Conservation (phyloP, 2,329 filamentous ascomycete genomes). For the Pseudogymnoascus sp. region DNA sequence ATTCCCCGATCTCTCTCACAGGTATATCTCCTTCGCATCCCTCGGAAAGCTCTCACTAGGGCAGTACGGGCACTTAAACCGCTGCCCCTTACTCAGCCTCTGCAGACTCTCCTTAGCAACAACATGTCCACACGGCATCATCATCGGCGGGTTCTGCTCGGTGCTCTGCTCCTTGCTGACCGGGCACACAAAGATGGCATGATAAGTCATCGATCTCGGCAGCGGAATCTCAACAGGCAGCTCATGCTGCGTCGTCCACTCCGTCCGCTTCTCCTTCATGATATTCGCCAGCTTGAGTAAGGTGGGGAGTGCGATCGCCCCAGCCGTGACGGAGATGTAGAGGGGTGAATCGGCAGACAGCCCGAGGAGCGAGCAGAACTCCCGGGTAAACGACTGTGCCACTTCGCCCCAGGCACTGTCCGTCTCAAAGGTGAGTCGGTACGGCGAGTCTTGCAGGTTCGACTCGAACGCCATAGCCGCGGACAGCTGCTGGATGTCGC, state of each 20-base stretch:
- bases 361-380: constrained; percentile 88
- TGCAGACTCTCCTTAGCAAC: constrained; percentile 78
- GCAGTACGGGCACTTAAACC: constrained; percentile 96
- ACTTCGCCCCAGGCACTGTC: constrained; percentile 73
- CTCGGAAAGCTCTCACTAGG: constrained; percentile 70
- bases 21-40: constrained; percentile 47
- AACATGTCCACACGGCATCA: constrained; percentile 92
- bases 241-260: constrained; percentile 90
- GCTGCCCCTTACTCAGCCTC: constrained; percentile 65
- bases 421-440: constrained; percentile 68
- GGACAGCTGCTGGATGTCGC: constrained; percentile 73
- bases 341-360: constrained; percentile 87
- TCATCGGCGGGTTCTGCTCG: constrained; percentile 88
- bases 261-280: constrained; percentile 80
- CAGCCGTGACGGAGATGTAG: constrained; percentile 86
- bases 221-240: constrained; percentile 68
- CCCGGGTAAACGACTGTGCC: constrained; percentile 76
- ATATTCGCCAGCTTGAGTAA: constrained; percentile 82
- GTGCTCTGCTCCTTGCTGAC: constrained; percentile 96
- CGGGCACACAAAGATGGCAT: constrained; percentile 95
- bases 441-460: constrained; percentile 70
- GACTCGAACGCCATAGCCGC: constrained; percentile 71
- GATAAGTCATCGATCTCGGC: constrained; percentile 61
- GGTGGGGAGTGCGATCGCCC: constrained; percentile 81
- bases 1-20: not conserved